Percentiles rank a stretch among this genome's conserved stretches.
phyloP scores from a whole-genome alignment of 2,329 filamentous ascomycete genomes.

The Didymella exigua region DNA sequence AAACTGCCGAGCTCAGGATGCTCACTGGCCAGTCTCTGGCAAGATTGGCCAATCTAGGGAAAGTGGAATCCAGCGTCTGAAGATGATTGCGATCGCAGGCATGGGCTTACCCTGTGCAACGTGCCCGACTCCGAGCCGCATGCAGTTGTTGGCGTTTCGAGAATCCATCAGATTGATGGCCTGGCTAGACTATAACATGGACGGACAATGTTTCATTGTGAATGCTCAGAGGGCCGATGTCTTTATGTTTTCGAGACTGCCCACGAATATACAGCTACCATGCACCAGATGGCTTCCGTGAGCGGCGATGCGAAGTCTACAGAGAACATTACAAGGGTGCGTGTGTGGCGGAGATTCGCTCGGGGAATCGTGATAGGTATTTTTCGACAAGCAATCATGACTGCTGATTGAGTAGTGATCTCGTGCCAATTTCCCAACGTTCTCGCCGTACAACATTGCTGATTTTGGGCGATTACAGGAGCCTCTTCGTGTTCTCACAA shows the following conservation, averaged over 20 bases:
- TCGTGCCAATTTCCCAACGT: background rate
- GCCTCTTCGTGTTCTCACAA: no score
- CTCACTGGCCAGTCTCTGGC: background rate
- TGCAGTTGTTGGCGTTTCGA: constrained; percentile 3
- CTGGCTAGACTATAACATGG: background rate
- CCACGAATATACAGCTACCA: background rate
- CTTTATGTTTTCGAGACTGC: background rate
- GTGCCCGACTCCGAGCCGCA: background rate
- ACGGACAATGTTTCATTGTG: background rate
- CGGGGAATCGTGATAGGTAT: background rate
- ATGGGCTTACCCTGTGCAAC: constrained; percentile 6
- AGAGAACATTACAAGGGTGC: background rate
- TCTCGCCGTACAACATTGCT: background rate
- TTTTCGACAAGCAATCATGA: background rate
- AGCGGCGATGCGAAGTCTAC: background rate
- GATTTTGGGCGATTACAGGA: background rate
- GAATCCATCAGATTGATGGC: background rate
- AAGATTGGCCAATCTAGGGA: constrained; percentile 1
- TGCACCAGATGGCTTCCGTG: background rate
- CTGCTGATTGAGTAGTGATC: no score
- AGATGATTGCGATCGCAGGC: constrained; percentile 12
- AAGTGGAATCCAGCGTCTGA: constrained; percentile 1
- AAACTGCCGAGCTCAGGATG: background rate
- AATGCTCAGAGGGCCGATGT: background rate
- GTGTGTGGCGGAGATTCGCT: background rate